Evolutionary conservation across 805 yeast genomes (phyloP), one percentile per base, ranked within the genome.

Genomic region (Komagataella populi): DNA sequence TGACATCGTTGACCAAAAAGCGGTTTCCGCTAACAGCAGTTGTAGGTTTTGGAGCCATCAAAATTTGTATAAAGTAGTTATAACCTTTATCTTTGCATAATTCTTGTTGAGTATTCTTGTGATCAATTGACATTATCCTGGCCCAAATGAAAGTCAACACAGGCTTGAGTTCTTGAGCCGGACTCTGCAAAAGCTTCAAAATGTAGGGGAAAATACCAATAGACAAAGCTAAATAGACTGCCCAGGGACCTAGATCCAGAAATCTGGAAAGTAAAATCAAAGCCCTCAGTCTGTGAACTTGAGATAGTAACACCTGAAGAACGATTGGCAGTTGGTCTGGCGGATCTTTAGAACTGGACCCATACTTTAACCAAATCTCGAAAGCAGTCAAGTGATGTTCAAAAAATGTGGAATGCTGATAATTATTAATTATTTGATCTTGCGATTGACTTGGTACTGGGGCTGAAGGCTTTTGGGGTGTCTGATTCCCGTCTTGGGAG

Each of bases 131-230:
- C 93, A 93, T 88, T 20, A 93, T 88, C 57, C 98, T 74, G 0
- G 98, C 96, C 99, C 99, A 93, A 51, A 93, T 93, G 60, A 91
- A 93, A 1, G 93, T 93, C 52, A 93, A 68, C 3, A 91, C 96
- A 0, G 98, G 98, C 60, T 89, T 89, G 53, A 93, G 71, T 60
- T 93, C 98, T 23, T 87, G 95, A 0, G 98, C 96, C 0, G 98
- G 98, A 54, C 95, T 83, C 63, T 91, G 98, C 39, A 93, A 69
- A 20, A 93, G 73, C 59, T 90, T 88, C 51, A 91, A 70, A 36
- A 93, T 96, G 62, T 93, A 93, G 0, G 98, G 98, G 66, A 91
- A 93, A 30, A 93, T 91, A 20, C 98, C 98, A 56, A 93, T 90
- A 6, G 96, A 87, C 36, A 93, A 69, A 0, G 97, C 95, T 30